These are phyloP conservation scores for Hymenoscyphus occultus DNA, from an alignment of 2,329 filamentous ascomycete genomes.

Conservation along the genomic window DNA sequence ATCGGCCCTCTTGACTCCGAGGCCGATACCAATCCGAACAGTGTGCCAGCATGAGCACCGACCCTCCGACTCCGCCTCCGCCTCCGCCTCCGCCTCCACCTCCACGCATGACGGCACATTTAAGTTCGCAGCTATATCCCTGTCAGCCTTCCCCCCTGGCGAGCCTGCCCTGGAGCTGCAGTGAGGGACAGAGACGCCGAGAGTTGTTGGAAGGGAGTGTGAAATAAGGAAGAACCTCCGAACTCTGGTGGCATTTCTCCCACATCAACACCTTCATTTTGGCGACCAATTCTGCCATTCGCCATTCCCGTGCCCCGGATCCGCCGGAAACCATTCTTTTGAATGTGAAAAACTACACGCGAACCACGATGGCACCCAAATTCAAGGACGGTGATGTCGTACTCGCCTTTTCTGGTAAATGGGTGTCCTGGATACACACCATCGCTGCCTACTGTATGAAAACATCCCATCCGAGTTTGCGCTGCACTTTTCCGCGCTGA, in stretches of 20 bases:
- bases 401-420: slow-evolving; percentile 74
- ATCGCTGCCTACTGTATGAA: slow-evolving; percentile 71
- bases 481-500: neutral
- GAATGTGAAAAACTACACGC: slow-evolving; percentile 29
- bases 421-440: slow-evolving; percentile 88
- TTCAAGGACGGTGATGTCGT: slow-evolving; percentile 64
- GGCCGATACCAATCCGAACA: too few species aligned
- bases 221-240: slow-evolving; percentile 1
- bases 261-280: neutral
- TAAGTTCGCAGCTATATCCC: too few species aligned
- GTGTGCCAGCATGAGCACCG: too few species aligned
- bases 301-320: slow-evolving; percentile 19
- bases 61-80: too few species aligned
- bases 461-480: neutral
- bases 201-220: neutral
- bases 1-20: too few species aligned
- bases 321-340: slow-evolving; percentile 31
- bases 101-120: too few species aligned
- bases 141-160: too few species aligned
- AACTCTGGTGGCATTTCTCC: neutral
- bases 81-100: too few species aligned
- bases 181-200: too few species aligned
- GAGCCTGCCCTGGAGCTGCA: too few species aligned
- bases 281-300: neutral
- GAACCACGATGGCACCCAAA: slow-evolving; percentile 41